A percentile compares a stretch with the other conserved stretches of the same genome.
Evolutionary conservation across 345 rosid species (phyloP).

Genomic region (Hirschfeldia incana): DNA sequence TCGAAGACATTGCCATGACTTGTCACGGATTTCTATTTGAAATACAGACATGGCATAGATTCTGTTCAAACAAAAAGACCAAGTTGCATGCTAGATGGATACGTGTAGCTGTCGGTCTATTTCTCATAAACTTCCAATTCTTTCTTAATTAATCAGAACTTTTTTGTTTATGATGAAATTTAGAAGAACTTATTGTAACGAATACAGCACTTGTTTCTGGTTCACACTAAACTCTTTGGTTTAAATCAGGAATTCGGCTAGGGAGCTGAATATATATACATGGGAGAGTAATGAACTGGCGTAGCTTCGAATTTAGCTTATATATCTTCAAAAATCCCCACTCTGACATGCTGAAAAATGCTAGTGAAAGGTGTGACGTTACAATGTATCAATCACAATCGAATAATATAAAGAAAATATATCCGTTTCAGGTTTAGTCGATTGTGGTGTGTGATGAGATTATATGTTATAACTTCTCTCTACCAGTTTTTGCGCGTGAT

Average conservation of each 20-base stretch:
- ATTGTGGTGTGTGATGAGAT: neutral
- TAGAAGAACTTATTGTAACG: neutral
- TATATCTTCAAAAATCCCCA: no score
- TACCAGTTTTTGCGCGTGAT: neutral
- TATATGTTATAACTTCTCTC: neutral
- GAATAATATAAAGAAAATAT: neutral
- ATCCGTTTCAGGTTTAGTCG: neutral
- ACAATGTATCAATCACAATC: neutral
- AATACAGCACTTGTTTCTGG: neutral
- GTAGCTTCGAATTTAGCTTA: no score
- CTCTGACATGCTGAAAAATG: neutral
- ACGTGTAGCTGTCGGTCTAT: conserved; percentile 28
- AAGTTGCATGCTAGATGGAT: conserved; percentile 20
- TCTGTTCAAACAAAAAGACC: conserved; percentile 11
- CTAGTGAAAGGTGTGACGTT: neutral
- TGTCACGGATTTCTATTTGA: conserved; percentile 22
- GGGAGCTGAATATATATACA: neutral
- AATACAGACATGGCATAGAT: conserved; percentile 9
- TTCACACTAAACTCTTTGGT: neutral
- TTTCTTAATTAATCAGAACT: neutral
- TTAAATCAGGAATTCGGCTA: neutral
- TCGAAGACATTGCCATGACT: conserved; percentile 19
- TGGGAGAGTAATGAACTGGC: neutral
- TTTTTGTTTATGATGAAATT: neutral
- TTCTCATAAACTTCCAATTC: conserved; percentile 4